A percentile compares a stretch with the other conserved stretches of the same genome.
Evolutionary conservation across 805 yeast genomes (phyloP).

Genomic region (Candida yuanshanica): DNA sequence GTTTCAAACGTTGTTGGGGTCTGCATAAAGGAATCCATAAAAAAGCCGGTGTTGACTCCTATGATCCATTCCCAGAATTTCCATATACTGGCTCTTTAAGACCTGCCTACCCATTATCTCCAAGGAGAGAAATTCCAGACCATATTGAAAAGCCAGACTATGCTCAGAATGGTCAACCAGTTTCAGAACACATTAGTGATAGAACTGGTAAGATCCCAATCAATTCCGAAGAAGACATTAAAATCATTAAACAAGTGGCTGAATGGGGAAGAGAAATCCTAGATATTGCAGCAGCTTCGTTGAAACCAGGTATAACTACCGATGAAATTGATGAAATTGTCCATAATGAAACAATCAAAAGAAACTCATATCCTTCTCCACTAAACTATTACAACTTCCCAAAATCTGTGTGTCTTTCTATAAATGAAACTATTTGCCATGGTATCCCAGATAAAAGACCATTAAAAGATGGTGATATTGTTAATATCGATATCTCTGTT

Average conservation of each 20-base stretch:
- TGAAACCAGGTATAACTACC: slow-evolving; percentile 86
- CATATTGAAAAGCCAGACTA: slow-evolving; percentile 77
- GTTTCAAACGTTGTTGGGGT: slow-evolving; percentile 71
- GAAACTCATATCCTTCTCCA: slow-evolving; percentile 93
- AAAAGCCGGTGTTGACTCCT: slow-evolving; percentile 52
- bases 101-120: slow-evolving; percentile 77
- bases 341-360: slow-evolving; percentile 81
- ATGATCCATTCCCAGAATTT: slow-evolving; percentile 83
- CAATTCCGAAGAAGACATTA: slow-evolving; percentile 62
- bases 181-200: slow-evolving; percentile 68
- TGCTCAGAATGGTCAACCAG: slow-evolving; percentile 73
- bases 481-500: slow-evolving; percentile 83
- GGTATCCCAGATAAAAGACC: slow-evolving; percentile 92
- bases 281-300: slow-evolving; percentile 79
- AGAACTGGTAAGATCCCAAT: slow-evolving; percentile 61
- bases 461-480: slow-evolving; percentile 88
- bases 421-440: slow-evolving; percentile 94
- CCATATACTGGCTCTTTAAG: slow-evolving; percentile 68
- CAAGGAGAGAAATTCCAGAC: slow-evolving; percentile 66
- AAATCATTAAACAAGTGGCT: slow-evolving; percentile 70
- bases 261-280: slow-evolving; percentile 79
- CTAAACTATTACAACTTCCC: slow-evolving; percentile 92
- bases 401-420: slow-evolving; percentile 85
- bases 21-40: slow-evolving; percentile 73
- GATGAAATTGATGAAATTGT: slow-evolving; percentile 85